Evolutionary conservation across 2,329 filamentous ascomycete species (phyloP).

Genomic region (Plectosphaerella sp.): DNA sequence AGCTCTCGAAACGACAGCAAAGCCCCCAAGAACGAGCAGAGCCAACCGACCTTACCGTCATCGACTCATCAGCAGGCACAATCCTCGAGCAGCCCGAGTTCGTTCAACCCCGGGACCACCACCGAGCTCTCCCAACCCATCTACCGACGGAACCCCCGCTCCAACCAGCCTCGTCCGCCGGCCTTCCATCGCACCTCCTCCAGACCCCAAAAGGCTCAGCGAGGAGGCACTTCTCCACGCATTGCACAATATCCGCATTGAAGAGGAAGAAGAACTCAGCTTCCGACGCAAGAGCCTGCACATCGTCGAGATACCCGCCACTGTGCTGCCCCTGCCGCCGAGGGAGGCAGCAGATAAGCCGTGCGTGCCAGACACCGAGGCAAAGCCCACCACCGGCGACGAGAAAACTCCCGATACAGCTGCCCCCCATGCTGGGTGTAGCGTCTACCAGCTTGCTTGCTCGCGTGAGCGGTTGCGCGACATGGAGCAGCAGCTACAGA

Average conservation of each 20-base stretch:
- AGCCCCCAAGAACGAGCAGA: no score
- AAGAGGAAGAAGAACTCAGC: neutral
- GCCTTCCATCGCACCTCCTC: neutral
- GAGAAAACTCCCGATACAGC: no score
- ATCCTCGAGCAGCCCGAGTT: neutral
- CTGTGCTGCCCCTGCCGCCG: neutral
- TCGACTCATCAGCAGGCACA: neutral
- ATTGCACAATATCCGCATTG: neutral
- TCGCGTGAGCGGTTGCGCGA: neutral
- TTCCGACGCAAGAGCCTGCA: neutral
- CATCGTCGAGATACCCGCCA: neutral
- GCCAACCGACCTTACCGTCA: neutral
- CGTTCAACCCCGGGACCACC: neutral
- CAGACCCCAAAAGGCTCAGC: neutral
- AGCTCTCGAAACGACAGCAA: no score
- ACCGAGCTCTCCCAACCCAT: neutral
- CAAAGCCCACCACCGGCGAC: neutral
- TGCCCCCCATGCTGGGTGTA: neutral
- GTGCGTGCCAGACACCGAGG: neutral
- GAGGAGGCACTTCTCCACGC: neutral
- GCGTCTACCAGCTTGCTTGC: neutral
- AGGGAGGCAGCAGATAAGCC: neutral
- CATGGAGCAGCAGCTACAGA: slow-evolving; percentile 1
- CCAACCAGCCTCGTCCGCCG: neutral
- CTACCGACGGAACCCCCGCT: neutral